Evolutionary conservation across 78 protist species (phyloP), one percentile per base, ranked within the genome.

Genomic region (Isochrysis galbana): DNA sequence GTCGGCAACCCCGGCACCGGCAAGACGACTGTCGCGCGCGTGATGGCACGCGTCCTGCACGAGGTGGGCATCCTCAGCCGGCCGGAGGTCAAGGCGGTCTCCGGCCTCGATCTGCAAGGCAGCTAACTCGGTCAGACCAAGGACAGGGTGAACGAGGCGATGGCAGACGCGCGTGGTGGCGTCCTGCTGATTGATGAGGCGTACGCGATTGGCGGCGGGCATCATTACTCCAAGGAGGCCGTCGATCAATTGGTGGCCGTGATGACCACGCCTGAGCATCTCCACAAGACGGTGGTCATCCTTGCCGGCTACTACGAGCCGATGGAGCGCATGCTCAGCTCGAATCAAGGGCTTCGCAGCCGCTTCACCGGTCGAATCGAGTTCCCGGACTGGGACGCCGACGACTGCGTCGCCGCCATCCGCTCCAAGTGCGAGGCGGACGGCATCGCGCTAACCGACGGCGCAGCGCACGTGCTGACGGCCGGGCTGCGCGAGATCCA

Each of bases 131-230:
- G 90, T 39, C 90, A 84, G 36, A 42, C 48, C 38, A 48, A 48
- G 54, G 36, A 0, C 1, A 41, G 29, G 55, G 51, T 44, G 32
- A 48, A 48, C 19, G 32, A 88, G 48, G 11, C 3, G 70, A 10
- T 61, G 21, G 77, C 17, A 74, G 87, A 2, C 39, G 88, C 88
- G 51, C 88, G 1, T 7, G 94, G 96, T 1, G 95, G 94, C 38
- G 82, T 92, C 19, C 46, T 95, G 23, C 91, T 95, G 87, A 86
- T 95, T 38, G 96, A 95, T 91, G 96, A 95, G 80, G 96, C 95
- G 34, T 93, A 95, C 83, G 36, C 54, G 51, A 93, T 95, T 14
- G 47, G 51, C 36, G 32, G n/a, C 21, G 74, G 84, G 70, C n/a
- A 42, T 32, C 22, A 5, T 38, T 48, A 36, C 39, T 11, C 74